A percentile compares a stretch with the other conserved stretches of the same genome.
Evolutionary conservation across 768 basidiomycete species (phyloP).

Genomic region (Piloderma croceum): DNA sequence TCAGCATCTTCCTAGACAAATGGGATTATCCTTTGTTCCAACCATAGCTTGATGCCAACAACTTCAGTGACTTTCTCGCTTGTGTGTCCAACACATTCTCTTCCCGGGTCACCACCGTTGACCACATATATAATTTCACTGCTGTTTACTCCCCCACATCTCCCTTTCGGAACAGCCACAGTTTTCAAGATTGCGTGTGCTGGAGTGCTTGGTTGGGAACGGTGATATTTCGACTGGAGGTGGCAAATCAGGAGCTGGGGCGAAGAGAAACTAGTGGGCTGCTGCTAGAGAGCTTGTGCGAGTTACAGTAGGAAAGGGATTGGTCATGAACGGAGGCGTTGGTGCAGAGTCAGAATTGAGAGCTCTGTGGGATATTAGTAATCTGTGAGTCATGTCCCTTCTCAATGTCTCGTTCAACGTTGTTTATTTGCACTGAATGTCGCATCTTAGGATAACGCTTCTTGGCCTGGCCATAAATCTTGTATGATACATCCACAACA

Average conservation of each 20-base stretch:
- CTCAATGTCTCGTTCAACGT: neutral
- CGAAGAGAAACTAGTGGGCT: constrained; percentile 84
- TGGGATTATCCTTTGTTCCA: constrained; percentile 49
- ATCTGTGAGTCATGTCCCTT: constrained; percentile 48
- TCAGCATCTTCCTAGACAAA: constrained; percentile 79
- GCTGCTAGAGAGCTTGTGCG: constrained; percentile 69
- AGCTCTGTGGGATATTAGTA: constrained; percentile 67
- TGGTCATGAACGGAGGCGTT: constrained; percentile 68
- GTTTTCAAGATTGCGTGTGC: constrained; percentile 80
- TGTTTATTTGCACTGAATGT: constrained; percentile 1
- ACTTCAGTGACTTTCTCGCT: constrained; percentile 67
- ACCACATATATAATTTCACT: constrained; percentile 79
- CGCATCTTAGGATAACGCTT: constrained; percentile 47
- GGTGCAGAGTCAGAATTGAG: constrained; percentile 57
- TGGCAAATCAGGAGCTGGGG: constrained; percentile 49
- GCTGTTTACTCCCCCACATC: constrained; percentile 70
- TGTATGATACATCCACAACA: constrained; percentile 55
- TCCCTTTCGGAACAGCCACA: constrained; percentile 78
- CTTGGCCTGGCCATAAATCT: constrained; percentile 65
- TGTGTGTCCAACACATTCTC: constrained; percentile 75
- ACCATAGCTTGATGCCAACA: constrained; percentile 74
- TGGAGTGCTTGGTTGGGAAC: constrained; percentile 59
- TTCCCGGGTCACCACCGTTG: constrained; percentile 70
- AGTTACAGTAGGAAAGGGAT: constrained; percentile 74
- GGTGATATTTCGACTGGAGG: constrained; percentile 48